Evolutionary conservation across 176 grass and related monocot species (phyloP).

Genomic region (Bothriochloa decipiens): DNA sequence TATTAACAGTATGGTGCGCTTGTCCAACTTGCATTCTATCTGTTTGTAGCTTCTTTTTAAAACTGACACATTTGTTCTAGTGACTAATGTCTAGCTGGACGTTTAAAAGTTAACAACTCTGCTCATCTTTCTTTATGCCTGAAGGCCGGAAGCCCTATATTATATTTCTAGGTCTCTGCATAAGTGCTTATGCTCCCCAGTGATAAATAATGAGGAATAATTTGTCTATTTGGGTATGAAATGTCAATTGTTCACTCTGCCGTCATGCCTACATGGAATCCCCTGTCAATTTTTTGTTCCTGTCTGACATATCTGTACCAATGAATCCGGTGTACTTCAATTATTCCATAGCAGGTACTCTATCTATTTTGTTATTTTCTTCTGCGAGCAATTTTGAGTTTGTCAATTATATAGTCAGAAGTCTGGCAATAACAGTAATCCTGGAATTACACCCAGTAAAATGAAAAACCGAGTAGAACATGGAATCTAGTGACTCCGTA

Average conservation of each 20-base stretch:
- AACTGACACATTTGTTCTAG: not conserved
- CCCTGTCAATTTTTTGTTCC: not conserved
- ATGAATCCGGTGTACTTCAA: not conserved
- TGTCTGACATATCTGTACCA: not conserved
- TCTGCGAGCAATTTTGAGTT: not conserved
- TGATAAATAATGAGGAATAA: not conserved
- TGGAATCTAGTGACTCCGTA: not conserved
- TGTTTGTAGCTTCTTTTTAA: not conserved
- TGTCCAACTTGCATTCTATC: not conserved
- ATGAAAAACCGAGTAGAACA: not conserved
- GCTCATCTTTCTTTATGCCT: not conserved
- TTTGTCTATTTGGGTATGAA: not conserved
- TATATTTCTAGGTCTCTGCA: too few relatives aligned
- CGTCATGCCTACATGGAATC: not conserved
- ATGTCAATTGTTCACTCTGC: not conserved
- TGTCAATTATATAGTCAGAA: not conserved
- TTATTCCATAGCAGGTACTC: not conserved
- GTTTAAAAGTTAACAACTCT: not conserved
- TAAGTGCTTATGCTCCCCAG: not conserved
- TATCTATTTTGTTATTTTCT: not conserved
- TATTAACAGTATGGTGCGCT: not conserved
- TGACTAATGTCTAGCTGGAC: not conserved
- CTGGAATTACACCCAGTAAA: too few relatives aligned
- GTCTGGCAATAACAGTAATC: too few relatives aligned
- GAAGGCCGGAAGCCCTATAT: too few relatives aligned